phyloP scores from a whole-genome alignment of 306 rosid genomes.

The Oemleria cerasiformis region DNA sequence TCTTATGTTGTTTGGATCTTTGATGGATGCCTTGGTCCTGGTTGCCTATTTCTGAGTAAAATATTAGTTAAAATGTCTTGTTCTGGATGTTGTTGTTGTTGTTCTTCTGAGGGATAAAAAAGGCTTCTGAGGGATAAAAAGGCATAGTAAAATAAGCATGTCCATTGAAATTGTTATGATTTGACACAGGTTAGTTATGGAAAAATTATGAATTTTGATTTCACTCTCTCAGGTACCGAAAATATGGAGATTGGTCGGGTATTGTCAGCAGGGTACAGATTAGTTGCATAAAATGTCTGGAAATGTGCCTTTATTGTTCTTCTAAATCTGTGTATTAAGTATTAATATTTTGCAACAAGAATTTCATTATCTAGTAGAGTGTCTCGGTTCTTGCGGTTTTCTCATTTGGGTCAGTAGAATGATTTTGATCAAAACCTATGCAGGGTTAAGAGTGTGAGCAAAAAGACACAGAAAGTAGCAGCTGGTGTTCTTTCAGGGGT shows the following conservation, averaged over 20 bases:
- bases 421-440: constrained; percentile 11
- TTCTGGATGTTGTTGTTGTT: neutral
- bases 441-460: constrained; percentile 90
- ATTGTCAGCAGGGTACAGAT: neutral
- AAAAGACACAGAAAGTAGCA: constrained; percentile 89
- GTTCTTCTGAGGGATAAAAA: neutral
- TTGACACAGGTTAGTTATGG: neutral
- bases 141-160: neutral
- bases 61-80: constrained; percentile 2
- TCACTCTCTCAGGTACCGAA: neutral
- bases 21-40: constrained; percentile 4
- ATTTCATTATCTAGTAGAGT: neutral
- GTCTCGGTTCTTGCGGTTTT: neutral
- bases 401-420: neutral
- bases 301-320: constrained; percentile 10
- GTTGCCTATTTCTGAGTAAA: neutral
- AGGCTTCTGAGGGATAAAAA: neutral
- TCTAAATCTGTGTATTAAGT: neutral
- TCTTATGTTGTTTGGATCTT: neutral
- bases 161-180: neutral
- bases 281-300: neutral
- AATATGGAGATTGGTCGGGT: neutral
- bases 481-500: constrained; percentile 83
- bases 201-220: neutral
- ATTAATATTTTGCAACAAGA: neutral